phyloP scores from a whole-genome alignment of 345 rosid species.

The Nasturtium officinale region DNA sequence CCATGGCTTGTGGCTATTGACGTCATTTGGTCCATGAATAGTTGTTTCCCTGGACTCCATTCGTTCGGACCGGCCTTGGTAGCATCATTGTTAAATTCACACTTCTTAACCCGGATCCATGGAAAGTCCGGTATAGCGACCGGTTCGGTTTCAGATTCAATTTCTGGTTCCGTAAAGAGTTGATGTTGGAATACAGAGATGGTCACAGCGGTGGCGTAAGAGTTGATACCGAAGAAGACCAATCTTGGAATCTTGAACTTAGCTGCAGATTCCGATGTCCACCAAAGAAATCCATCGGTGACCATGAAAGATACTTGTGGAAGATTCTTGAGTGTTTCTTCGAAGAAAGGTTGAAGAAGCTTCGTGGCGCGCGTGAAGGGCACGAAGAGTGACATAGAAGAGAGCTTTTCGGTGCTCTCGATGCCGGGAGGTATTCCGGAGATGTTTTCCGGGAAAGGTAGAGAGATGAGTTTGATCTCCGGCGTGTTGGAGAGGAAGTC shows the following conservation, averaged over 20 bases:
- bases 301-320: constrained; percentile 59
- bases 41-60: constrained; percentile 22
- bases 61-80: neutral
- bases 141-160: constrained; percentile 48
- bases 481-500: constrained; percentile 46
- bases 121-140: constrained; percentile 59
- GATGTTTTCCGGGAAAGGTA: constrained; percentile 57
- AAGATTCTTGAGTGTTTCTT: constrained; percentile 46
- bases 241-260: constrained; percentile 65
- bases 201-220: constrained; percentile 32
- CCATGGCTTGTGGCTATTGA: constrained; percentile 50
- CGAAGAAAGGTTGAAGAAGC: constrained; percentile 60
- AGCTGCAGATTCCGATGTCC: constrained; percentile 69
- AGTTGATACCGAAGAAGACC: constrained; percentile 56
- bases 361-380: constrained; percentile 60
- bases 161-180: constrained; percentile 30
- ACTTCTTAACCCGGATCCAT: constrained; percentile 58
- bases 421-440: constrained; percentile 54
- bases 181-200: constrained; percentile 3
- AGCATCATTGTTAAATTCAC: constrained; percentile 40
- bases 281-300: constrained; percentile 78
- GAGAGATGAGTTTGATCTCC: constrained; percentile 47
- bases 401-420: constrained; percentile 76
- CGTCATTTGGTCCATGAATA: constrained; percentile 1
- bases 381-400: constrained; percentile 57